Evolutionary conservation across 495 filamentous ascomycete species (phyloP).

Genomic region (Letharia columbiana): DNA sequence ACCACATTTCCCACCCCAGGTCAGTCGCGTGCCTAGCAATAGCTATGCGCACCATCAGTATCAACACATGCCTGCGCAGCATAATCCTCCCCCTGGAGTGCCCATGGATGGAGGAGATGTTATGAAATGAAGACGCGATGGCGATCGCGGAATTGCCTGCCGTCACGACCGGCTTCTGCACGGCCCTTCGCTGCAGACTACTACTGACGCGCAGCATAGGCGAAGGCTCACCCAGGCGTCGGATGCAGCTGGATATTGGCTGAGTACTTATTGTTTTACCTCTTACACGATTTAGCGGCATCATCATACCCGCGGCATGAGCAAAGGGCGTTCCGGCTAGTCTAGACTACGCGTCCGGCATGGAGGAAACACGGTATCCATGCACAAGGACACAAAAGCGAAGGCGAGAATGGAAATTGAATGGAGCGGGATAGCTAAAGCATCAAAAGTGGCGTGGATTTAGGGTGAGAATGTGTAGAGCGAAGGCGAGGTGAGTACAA

Average conservation of each 20-base stretch:
- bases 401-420: slow-evolving; percentile 6
- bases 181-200: slow-evolving; percentile 12
- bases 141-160: slow-evolving; percentile 13
- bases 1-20: slow-evolving; percentile 55
- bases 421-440: not conserved
- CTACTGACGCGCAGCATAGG: not conserved
- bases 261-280: slow-evolving; percentile 14
- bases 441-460: not conserved
- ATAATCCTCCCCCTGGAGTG: slow-evolving; percentile 35
- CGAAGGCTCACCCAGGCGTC: slow-evolving; percentile 8
- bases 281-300: slow-evolving; percentile 24
- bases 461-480: not conserved
- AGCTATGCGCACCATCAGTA: slow-evolving; percentile 48
- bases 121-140: slow-evolving; percentile 41
- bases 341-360: slow-evolving; percentile 6
- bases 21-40: slow-evolving; percentile 51
- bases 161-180: slow-evolving; percentile 13
- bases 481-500: no score
- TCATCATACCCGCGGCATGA: slow-evolving; percentile 27
- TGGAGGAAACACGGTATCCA: slow-evolving; percentile 3
- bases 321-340: slow-evolving; percentile 22
- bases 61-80: slow-evolving; percentile 37
- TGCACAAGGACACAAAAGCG: slow-evolving; percentile 1
- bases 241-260: slow-evolving; percentile 3
- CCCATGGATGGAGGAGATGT: slow-evolving; percentile 44